Percentiles rank a stretch among this genome's conserved stretches.
These are phyloP conservation scores for Naganishia sp. DNA, from an alignment of 1,284 basidiomycete species.

Conservation along the genomic window DNA sequence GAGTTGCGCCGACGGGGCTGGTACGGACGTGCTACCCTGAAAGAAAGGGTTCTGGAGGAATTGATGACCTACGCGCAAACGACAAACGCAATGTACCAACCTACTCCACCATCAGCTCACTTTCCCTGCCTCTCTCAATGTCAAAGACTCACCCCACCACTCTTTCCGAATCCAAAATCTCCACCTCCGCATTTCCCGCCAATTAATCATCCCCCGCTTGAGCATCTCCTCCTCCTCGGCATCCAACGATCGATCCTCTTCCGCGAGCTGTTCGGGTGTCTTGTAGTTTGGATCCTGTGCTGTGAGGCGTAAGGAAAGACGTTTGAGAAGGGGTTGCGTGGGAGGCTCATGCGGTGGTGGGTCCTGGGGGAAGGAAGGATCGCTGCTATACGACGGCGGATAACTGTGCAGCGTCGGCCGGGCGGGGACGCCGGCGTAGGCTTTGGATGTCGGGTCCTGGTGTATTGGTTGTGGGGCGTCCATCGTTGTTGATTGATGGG, in stretches of 20 bases:
- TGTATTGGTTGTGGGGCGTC: background rate
- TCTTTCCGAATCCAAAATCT: slow-evolving; percentile 60
- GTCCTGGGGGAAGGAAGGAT: background rate
- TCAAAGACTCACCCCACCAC: slow-evolving; percentile 57
- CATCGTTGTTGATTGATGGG: background rate
- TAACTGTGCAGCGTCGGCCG: background rate
- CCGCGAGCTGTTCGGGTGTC: slow-evolving; percentile 9
- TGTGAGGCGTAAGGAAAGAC: slow-evolving; percentile 2
- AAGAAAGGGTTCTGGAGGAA: background rate
- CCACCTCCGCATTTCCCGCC: slow-evolving; percentile 56
- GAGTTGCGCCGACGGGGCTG: no score
- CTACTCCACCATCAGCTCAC: slow-evolving; percentile 4
- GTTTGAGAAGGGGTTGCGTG: background rate
- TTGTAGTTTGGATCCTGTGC: slow-evolving; percentile 12
- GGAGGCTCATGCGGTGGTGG: background rate
- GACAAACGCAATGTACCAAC: slow-evolving; percentile 32
- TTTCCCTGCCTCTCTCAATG: background rate
- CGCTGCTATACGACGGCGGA: slow-evolving; percentile 1
- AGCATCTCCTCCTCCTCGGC: slow-evolving; percentile 49
- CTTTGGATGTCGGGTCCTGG: background rate
- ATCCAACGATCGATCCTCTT: slow-evolving; percentile 42
- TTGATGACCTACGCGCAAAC: slow-evolving; percentile 56
- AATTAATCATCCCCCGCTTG: slow-evolving; percentile 56
- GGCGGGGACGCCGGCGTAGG: background rate
- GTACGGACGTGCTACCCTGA: no score